phyloP scores from a whole-genome alignment of 2,329 filamentous ascomycete genomes.

The Sphaerulina populicola region DNA sequence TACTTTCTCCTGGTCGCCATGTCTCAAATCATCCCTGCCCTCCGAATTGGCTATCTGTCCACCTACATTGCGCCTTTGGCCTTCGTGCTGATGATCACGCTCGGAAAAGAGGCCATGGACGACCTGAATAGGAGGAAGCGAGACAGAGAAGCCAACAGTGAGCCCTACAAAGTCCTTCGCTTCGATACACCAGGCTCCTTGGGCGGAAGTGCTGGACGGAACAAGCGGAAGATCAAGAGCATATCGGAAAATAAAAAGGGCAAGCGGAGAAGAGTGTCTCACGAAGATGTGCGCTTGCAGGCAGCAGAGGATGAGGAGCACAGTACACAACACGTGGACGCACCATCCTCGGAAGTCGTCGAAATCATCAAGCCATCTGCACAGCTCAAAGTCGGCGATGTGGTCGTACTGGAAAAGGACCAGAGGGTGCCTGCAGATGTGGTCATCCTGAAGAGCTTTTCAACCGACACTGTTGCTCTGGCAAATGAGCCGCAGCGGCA shows the following conservation, averaged over 20 bases:
- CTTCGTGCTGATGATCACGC: slow-evolving; percentile 83
- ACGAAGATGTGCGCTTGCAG: slow-evolving; percentile 45
- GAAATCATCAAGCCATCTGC: slow-evolving; percentile 74
- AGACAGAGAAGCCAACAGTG: slow-evolving; percentile 90
- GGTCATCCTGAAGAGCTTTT: slow-evolving; percentile 76
- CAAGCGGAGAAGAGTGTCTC: slow-evolving; percentile 27
- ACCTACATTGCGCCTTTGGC: slow-evolving; percentile 89
- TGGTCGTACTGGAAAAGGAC: slow-evolving; percentile 86
- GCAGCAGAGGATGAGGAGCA: slow-evolving; percentile 63
- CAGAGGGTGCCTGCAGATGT: slow-evolving; percentile 92
- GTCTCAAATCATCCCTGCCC: slow-evolving; percentile 80
- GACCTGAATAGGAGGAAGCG: slow-evolving; percentile 78
- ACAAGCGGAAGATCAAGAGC: slow-evolving; percentile 29
- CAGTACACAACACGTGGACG: slow-evolving; percentile 35
- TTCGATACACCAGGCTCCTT: slow-evolving; percentile 52
- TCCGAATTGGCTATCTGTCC: slow-evolving; percentile 87
- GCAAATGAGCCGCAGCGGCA: slow-evolving; percentile 29
- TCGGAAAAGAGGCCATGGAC: slow-evolving; percentile 92
- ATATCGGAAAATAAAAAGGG: slow-evolving; percentile 29
- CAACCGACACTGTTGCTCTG: slow-evolving; percentile 45
- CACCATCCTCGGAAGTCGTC: slow-evolving; percentile 34
- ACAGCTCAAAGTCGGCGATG: slow-evolving; percentile 87
- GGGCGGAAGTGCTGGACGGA: slow-evolving; percentile 19
- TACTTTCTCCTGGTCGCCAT: slow-evolving; percentile 94
- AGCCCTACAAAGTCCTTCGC: slow-evolving; percentile 69